phyloP scores from a whole-genome alignment of 2,329 filamentous ascomycete genomes.

The Cytospora mali region DNA sequence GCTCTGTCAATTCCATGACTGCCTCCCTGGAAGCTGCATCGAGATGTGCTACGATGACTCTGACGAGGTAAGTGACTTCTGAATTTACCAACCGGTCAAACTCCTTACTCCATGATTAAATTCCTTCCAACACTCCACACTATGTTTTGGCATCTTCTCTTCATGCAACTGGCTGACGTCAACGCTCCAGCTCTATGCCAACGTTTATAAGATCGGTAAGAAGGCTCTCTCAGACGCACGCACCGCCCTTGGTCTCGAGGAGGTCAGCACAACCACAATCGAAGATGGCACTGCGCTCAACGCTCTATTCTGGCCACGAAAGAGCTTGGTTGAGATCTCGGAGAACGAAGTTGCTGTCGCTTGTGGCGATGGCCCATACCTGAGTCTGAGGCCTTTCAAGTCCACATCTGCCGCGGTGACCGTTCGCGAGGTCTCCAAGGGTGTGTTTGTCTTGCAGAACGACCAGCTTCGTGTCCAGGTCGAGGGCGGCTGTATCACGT shows the following conservation, averaged over 20 bases:
- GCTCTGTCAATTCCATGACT: conserved; percentile 97
- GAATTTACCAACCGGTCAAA: background rate
- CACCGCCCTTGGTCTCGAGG: conserved; percentile 64
- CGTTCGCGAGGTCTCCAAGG: conserved; percentile 53
- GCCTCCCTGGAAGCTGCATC: conserved; percentile 90
- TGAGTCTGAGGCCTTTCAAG: conserved; percentile 56
- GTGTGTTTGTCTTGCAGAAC: conserved; percentile 79
- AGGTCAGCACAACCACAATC: conserved; percentile 43
- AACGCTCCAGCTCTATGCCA: conserved; percentile 67
- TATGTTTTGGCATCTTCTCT: background rate
- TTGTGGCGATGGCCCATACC: conserved; percentile 56
- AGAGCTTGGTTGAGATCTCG: conserved; percentile 70
- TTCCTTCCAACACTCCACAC: background rate
- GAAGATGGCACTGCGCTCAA: conserved; percentile 69
- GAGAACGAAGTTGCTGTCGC: conserved; percentile 56
- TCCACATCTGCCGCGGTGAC: conserved; percentile 50
- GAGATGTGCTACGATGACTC: conserved; percentile 99
- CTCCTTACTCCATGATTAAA: background rate
- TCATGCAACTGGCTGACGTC: background rate
- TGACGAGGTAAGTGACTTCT: conserved; percentile 60
- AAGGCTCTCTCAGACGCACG: conserved; percentile 72
- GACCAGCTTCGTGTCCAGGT: conserved; percentile 74
- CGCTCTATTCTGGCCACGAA: conserved; percentile 83
- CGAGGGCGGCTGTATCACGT: conserved; percentile 76
- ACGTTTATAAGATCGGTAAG: conserved; percentile 77